A percentile compares a stretch with the other conserved stretches of the same genome.
Evolutionary conservation across 2,329 filamentous ascomycete species (phyloP).

Genomic region (Metarhizium anisopliae): DNA sequence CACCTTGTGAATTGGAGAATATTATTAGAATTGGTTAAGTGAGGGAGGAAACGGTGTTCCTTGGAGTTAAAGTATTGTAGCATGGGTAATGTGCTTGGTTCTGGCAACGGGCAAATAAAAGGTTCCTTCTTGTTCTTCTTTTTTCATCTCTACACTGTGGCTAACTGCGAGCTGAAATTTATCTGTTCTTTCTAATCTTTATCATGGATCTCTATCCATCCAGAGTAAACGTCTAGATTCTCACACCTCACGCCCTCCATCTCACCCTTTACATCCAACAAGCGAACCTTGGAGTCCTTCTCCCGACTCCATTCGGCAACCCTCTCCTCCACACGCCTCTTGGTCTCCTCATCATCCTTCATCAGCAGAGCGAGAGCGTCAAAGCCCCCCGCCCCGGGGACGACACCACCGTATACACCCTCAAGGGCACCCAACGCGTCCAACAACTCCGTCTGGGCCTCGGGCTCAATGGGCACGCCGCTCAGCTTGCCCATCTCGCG

Average conservation of each 20-base stretch:
- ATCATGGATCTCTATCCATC: conserved; percentile 26
- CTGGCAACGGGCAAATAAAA: conserved; percentile 1
- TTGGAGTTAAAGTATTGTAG: neutral
- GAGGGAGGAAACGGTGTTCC: neutral
- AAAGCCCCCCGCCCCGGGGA: conserved; percentile 88
- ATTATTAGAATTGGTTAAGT: neutral
- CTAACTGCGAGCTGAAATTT: no score
- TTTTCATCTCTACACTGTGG: no score
- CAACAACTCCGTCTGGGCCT: conserved; percentile 73
- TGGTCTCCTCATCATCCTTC: conserved; percentile 59
- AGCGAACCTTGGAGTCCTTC: conserved; percentile 53
- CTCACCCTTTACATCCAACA: conserved; percentile 63
- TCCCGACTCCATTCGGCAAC: conserved; percentile 55
- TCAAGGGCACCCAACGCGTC: conserved; percentile 64
- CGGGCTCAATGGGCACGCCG: conserved; percentile 81
- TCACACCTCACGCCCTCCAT: conserved; percentile 55
- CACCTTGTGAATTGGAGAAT: neutral
- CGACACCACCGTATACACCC: conserved; percentile 83
- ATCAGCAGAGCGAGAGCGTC: conserved; percentile 82
- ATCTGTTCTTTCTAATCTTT: neutral
- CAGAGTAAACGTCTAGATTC: conserved; percentile 31
- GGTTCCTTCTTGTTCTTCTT: neutral
- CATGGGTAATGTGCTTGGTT: neutral
- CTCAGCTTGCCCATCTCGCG: conserved; percentile 66
- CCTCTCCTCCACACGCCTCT: conserved; percentile 49